phyloP scores from a whole-genome alignment of 352 stramenopile species.

The Hyphochytrium catenoides region DNA sequence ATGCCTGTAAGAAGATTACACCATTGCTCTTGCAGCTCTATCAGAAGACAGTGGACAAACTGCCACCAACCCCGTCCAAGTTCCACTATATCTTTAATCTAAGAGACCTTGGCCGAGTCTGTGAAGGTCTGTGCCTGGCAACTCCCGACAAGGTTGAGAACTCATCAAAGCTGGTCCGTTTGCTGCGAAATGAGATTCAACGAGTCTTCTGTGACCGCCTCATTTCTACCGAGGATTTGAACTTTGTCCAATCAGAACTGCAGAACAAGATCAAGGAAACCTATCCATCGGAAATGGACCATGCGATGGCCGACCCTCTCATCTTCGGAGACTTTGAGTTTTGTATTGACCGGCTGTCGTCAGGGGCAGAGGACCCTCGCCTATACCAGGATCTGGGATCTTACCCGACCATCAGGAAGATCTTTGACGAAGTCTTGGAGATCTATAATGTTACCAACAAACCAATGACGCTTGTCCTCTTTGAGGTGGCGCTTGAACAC shows the following conservation, averaged over 20 bases:
- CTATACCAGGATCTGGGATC: slow-evolving; percentile 80
- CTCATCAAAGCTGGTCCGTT: slow-evolving; percentile 35
- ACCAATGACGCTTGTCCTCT: slow-evolving; percentile 80
- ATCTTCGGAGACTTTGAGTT: slow-evolving; percentile 81
- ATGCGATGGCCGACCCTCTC: slow-evolving; percentile 39
- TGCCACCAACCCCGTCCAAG: slow-evolving; percentile 76
- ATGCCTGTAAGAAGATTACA: slow-evolving; percentile 48
- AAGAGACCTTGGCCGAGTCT: slow-evolving; percentile 75
- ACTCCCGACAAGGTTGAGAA: slow-evolving; percentile 64
- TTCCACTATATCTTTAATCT: slow-evolving; percentile 94
- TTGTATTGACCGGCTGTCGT: slow-evolving; percentile 36
- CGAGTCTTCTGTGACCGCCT: slow-evolving; percentile 80
- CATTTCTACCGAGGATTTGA: slow-evolving; percentile 53
- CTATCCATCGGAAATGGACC: slow-evolving; percentile 35
- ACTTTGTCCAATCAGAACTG: slow-evolving; percentile 53
- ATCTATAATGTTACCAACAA: slow-evolving; percentile 84
- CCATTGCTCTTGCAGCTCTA: slow-evolving; percentile 64
- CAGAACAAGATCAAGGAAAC: slow-evolving; percentile 29
- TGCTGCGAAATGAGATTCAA: slow-evolving; percentile 78
- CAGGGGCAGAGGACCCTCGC: slow-evolving; percentile 42
- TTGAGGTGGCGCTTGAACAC: slow-evolving; percentile 85
- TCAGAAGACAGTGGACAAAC: slow-evolving; percentile 60
- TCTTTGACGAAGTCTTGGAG: slow-evolving; percentile 79
- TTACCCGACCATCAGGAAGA: slow-evolving; percentile 60
- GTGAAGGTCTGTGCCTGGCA: slow-evolving; percentile 77